phyloP scores from a whole-genome alignment of 352 stramenopile genomes.

The Pythium folliculosum region DNA sequence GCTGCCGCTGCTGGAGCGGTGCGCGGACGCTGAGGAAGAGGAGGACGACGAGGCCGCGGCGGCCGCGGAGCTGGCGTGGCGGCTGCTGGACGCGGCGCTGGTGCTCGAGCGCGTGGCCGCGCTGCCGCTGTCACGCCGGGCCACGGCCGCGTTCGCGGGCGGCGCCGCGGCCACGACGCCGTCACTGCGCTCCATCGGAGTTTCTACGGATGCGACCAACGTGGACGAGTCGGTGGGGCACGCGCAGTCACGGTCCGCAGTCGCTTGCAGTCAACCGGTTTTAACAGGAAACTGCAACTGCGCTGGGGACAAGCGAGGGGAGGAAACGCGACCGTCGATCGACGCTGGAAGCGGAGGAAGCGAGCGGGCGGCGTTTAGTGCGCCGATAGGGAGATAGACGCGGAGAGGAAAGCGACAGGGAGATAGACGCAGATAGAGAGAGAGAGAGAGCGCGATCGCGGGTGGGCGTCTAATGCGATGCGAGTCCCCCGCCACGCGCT shows the following conservation, averaged over 20 bases:
- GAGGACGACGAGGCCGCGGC: not conserved
- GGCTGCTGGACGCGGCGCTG: slow-evolving; percentile 17
- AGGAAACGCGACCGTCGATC: not conserved
- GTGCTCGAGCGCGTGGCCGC: slow-evolving; percentile 13
- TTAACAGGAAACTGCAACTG: slow-evolving; percentile 5
- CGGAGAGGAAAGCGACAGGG: not conserved
- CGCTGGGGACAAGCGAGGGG: not conserved
- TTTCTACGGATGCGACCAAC: not conserved
- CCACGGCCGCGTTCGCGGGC: slow-evolving; percentile 9
- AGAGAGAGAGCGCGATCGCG: slow-evolving; percentile 9
- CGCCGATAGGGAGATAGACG: not conserved
- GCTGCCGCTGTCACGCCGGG: slow-evolving; percentile 26
- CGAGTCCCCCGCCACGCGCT: slow-evolving; percentile 27
- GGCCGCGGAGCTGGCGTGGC: slow-evolving; percentile 16
- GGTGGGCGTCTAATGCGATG: not conserved
- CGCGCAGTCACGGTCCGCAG: too few relatives aligned
- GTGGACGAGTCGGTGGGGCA: not conserved
- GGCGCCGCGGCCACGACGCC: slow-evolving; percentile 21
- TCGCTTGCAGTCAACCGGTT: slow-evolving; percentile 11
- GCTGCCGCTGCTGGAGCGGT: slow-evolving; percentile 23
- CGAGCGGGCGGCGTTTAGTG: too few relatives aligned
- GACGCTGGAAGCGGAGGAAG: too few relatives aligned
- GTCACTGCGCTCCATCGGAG: slow-evolving; percentile 27
- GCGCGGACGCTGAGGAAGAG: slow-evolving; percentile 21
- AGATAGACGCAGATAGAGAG: not conserved